phyloP scores from a whole-genome alignment of 2,329 filamentous ascomycete genomes.

The Fusarium beomiforme region DNA sequence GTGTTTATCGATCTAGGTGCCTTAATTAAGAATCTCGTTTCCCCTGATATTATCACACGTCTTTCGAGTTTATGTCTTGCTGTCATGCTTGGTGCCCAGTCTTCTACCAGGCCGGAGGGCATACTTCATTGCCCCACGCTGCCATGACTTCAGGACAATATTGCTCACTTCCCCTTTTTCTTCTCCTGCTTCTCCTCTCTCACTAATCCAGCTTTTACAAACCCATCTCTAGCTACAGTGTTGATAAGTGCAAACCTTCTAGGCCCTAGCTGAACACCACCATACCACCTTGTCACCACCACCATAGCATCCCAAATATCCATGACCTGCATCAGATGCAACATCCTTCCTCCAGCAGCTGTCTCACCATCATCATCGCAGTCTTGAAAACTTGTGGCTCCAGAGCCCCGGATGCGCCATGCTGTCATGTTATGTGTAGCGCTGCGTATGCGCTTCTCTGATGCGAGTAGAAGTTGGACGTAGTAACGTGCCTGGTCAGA shows the following conservation, averaged over 20 bases:
- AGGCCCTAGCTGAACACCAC: conserved; percentile 87
- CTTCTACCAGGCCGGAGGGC: neutral
- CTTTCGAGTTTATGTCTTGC: neutral
- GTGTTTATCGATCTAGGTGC: neutral
- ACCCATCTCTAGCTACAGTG: conserved; percentile 81
- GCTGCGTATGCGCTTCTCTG: conserved; percentile 83
- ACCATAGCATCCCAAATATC: conserved; percentile 93
- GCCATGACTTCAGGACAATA: conserved; percentile 5
- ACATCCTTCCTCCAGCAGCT: conserved; percentile 83
- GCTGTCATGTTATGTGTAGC: conserved; percentile 97
- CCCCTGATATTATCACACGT: neutral
- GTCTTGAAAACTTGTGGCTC: conserved; percentile 76
- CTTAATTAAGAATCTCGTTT: neutral
- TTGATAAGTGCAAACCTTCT: conserved; percentile 93
- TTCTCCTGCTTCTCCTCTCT: conserved; percentile 54
- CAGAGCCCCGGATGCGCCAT: conserved; percentile 78
- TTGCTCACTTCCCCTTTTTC: conserved; percentile 48
- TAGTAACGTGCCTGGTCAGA: conserved; percentile 76
- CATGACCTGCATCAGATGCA: conserved; percentile 95
- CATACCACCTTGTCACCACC: conserved; percentile 95
- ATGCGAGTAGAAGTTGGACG: conserved; percentile 79
- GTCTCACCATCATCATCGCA: conserved; percentile 97
- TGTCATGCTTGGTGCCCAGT: neutral
- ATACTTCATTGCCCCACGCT: neutral
- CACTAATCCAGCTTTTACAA: conserved; percentile 80